Base-by-base conservation (phyloP, 371 early-diverging fungal genomes). In the Lichtheimia hyalospora region DNA sequence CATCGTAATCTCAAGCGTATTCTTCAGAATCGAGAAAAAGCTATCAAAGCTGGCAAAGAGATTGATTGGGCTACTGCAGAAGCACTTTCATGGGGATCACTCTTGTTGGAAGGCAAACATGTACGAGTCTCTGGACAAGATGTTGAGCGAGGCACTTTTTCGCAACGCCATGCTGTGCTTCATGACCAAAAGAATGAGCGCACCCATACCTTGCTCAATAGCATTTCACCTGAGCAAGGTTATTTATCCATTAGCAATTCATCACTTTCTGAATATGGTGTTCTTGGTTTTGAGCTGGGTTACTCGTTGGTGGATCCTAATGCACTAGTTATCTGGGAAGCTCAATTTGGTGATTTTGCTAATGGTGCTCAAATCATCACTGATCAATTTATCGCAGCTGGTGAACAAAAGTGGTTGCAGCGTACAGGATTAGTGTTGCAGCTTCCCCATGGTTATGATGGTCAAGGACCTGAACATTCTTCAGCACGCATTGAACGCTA, bases 41-140 rank as follows among this genome's bases (percentile, higher is more conserved):
- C 87, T 50, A 73, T 96, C 49, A 73, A 79, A 14, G 82, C 85
- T 25, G 95, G 92, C 43, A 70, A 82, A 60, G 89, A 86, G 66
- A 90, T 96, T 62, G 98, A 98, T 77, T 96, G 95, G 97, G 85
- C 97, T 10, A 93, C 97, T n/a, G 97, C 94, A 39, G 98, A 98
- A 81, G 81, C 91, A 18, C 82, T 98, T 73, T 94, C 98, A 8
- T 95, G 95, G 73, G 98, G 97, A 42, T 81, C 93, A 5, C 84
- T 98, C 49, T 83, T 97, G 61, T 64, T 88, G 20, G 96, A 97
- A 70, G 91, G 92, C 64, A 91, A 89, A 65, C 95, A 95, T 60
- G 92, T 97, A 52, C 91, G 97, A 25, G 74, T 96, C 16, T 89
- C 91, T 57, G 97, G 97, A 48, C 98, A 98, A 76, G 98, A 98